These are phyloP conservation scores for Inga oerstediana DNA, from an alignment of 306 rosid genomes.

Conservation along the genomic window DNA sequence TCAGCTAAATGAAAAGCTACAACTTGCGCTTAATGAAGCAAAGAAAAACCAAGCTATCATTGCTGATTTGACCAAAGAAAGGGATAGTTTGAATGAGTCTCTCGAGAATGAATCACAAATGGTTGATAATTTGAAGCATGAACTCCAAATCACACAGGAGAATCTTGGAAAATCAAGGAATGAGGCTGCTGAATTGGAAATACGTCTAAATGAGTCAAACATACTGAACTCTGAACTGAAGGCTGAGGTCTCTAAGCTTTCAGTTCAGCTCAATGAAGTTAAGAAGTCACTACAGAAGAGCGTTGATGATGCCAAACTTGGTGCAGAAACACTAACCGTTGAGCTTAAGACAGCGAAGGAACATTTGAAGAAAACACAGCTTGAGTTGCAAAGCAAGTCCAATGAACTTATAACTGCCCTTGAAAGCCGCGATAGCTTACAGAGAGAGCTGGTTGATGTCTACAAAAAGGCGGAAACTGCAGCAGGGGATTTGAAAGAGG, in stretches of 20 bases:
- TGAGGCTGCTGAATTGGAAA: slow-evolving; percentile 57
- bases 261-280: slow-evolving; percentile 63
- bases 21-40: slow-evolving; percentile 44
- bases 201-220: slow-evolving; percentile 49
- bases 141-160: slow-evolving; percentile 52
- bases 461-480: slow-evolving; percentile 68
- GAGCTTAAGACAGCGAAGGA: slow-evolving; percentile 65
- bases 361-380: slow-evolving; percentile 50
- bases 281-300: slow-evolving; percentile 56
- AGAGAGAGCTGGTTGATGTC: slow-evolving; percentile 60
- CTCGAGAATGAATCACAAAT: slow-evolving; percentile 53
- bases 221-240: slow-evolving; percentile 49
- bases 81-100: slow-evolving; percentile 49
- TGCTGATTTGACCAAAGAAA: slow-evolving; percentile 61
- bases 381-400: slow-evolving; percentile 55
- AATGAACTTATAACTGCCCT: slow-evolving; percentile 47
- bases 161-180: slow-evolving; percentile 63
- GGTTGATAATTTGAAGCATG: slow-evolving; percentile 54
- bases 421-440: slow-evolving; percentile 60
- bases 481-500: slow-evolving; percentile 58
- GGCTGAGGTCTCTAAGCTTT: slow-evolving; percentile 58
- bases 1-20: slow-evolving; percentile 58
- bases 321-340: slow-evolving; percentile 44
- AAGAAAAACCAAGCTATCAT: slow-evolving; percentile 44
- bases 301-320: slow-evolving; percentile 55